Conservation (phyloP, 805 yeast species). For the Wickerhamia fluorescens region DNA sequence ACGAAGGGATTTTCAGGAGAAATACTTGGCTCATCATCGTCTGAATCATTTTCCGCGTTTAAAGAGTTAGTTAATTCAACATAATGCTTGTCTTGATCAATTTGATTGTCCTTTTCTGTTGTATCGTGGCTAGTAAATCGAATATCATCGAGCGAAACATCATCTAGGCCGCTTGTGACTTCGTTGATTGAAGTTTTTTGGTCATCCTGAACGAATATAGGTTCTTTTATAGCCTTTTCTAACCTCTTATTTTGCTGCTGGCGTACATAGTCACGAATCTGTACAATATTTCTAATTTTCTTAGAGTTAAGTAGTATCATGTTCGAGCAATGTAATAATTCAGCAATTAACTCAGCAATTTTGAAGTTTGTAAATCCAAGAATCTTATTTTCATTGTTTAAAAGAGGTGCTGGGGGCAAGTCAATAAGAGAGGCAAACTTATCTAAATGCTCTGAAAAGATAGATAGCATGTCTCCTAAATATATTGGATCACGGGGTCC, state of each 20-base stretch:
- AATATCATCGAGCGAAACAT: conserved; percentile 31
- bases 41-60: conserved; percentile 30
- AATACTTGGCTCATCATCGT: conserved; percentile 38
- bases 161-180: conserved; percentile 32
- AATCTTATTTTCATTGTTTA: conserved; percentile 29
- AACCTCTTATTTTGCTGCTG: conserved; percentile 35
- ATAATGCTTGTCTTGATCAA: too few species aligned
- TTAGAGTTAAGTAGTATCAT: conserved; percentile 85
- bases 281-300: conserved; percentile 59
- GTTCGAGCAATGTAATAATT: conserved; percentile 92
- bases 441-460: conserved; percentile 71
- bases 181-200: conserved; percentile 12
- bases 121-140: conserved; percentile 11
- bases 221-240: conserved; percentile 30
- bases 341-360: conserved; percentile 88
- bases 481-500: conserved; percentile 88
- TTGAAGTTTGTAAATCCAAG: conserved; percentile 89
- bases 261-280: conserved; percentile 64
- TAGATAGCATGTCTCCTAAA: conserved; percentile 73
- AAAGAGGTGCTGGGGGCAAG: conserved; percentile 19
- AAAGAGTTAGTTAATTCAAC: conserved; percentile 15
- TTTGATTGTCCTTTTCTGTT: conserved; percentile 13
- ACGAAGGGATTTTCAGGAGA: conserved; percentile 40
- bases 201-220: conserved; percentile 8
- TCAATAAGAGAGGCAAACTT: conserved; percentile 58